phyloP scores from a whole-genome alignment of 2,329 filamentous ascomycete genomes.

The Aspergillus brasiliensis region DNA sequence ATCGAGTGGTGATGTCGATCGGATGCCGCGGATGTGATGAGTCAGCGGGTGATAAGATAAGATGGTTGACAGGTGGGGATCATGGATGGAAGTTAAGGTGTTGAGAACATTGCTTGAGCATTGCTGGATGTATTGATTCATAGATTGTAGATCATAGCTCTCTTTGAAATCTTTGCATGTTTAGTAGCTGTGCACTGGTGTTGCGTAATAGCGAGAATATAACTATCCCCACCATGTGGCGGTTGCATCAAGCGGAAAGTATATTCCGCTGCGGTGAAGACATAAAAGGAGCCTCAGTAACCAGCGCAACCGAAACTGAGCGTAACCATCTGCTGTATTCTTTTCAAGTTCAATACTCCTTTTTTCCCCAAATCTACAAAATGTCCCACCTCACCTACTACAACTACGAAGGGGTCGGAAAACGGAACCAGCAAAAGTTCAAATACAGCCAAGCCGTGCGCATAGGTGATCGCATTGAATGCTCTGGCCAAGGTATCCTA shows the following conservation, averaged over 20 bases:
- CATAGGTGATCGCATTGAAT: slow-evolving; percentile 52
- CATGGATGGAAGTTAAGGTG: neutral
- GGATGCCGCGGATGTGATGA: neutral
- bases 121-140: too few relatives aligned
- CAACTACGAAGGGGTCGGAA: slow-evolving; percentile 43
- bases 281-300: neutral
- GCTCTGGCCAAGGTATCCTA: slow-evolving; percentile 30
- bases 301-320: neutral
- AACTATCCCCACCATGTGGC: too few relatives aligned
- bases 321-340: neutral
- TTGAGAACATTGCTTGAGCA: too few relatives aligned
- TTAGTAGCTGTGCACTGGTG: too few relatives aligned
- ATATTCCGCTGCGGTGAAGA: neutral
- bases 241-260: neutral
- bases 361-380: neutral
- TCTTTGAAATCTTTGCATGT: too few relatives aligned
- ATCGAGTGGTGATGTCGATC: slow-evolving; percentile 3
- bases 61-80: neutral
- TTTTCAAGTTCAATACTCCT: neutral
- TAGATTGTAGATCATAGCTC: too few relatives aligned
- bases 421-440: slow-evolving; percentile 36
- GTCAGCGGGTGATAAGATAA: neutral
- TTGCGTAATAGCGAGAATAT: too few relatives aligned
- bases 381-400: slow-evolving; percentile 46
- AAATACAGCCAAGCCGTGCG: slow-evolving; percentile 54